Conservation (phyloP, 2,329 filamentous ascomycete species). For the Proliferodiscus dingleyae region DNA sequence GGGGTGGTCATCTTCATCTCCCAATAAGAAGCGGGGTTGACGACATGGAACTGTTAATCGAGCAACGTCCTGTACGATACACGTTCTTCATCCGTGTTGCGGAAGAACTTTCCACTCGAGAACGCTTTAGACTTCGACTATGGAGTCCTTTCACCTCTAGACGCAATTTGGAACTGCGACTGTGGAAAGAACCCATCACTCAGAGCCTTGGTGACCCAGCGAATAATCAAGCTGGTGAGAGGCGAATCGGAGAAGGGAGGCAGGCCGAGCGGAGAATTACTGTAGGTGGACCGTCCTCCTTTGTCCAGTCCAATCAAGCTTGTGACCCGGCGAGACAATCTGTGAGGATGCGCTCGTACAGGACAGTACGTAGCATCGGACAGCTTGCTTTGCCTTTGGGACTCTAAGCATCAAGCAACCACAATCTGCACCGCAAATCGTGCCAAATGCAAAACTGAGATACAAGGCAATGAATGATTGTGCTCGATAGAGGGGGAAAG, state of each 20-base stretch:
- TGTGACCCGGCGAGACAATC: constrained; percentile 12
- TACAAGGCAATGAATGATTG: constrained; percentile 1
- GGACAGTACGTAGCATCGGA: constrained; percentile 1
- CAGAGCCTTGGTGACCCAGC: too few species aligned
- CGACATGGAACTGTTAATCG: too few species aligned
- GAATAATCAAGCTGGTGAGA: constrained; percentile 11
- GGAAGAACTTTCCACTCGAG: too few species aligned
- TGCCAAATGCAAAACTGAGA: too few species aligned
- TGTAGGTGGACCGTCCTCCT: neutral
- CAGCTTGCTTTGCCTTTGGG: neutral
- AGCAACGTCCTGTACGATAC: too few species aligned
- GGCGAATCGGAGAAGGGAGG: constrained; percentile 11
- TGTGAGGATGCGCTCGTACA: neutral
- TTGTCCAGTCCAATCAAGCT: constrained; percentile 17
- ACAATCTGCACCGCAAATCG: neutral
- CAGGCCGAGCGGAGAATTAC: constrained; percentile 4
- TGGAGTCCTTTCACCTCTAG: neutral
- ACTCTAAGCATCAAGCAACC: neutral
- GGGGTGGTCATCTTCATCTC: neutral
- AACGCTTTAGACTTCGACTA: neutral
- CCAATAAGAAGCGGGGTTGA: neutral
- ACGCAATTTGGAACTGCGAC: too few species aligned
- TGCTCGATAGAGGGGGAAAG: constrained; percentile 8
- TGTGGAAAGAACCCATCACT: too few species aligned
- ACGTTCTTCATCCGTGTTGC: too few species aligned